phyloP scores from a whole-genome alignment of 2,329 filamentous ascomycete species.

The Monosporascus sp. region DNA sequence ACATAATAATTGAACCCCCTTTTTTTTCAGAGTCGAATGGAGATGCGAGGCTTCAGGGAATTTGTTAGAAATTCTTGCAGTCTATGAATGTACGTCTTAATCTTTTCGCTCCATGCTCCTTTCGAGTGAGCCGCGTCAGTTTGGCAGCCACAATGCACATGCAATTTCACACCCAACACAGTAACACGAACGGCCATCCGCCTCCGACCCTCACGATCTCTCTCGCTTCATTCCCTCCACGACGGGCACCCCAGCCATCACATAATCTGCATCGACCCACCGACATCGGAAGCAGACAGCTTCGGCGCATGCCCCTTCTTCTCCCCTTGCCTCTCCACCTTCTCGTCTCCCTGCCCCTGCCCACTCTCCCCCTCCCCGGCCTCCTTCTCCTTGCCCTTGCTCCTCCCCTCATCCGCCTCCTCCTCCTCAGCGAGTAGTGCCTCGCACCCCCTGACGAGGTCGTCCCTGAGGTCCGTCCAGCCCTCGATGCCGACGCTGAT shows the following conservation, averaged over 20 bases:
- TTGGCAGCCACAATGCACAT: too few relatives aligned
- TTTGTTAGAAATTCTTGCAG: background rate
- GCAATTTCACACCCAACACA: too few relatives aligned
- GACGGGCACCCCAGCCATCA: background rate
- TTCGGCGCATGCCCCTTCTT: background rate
- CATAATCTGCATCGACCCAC: background rate
- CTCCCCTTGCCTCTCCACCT: background rate
- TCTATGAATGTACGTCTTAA: background rate
- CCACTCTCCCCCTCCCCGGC: background rate
- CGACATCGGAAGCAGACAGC: background rate
- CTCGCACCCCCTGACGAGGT: constrained; percentile 65
- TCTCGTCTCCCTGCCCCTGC: background rate
- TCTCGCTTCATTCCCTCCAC: background rate
- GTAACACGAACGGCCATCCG: too few relatives aligned
- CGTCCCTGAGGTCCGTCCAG: constrained; percentile 75
- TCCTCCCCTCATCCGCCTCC: constrained; percentile 15
- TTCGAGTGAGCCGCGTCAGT: too few relatives aligned
- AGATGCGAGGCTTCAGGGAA: background rate
- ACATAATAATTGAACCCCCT: background rate
- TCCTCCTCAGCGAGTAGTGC: constrained; percentile 38
- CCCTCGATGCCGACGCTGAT: constrained; percentile 85
- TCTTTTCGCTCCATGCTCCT: too few relatives aligned
- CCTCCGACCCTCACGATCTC: too few relatives aligned
- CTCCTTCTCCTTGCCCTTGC: constrained; percentile 1
- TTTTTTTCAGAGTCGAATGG: background rate